phyloP scores from a whole-genome alignment of 148 eudicot genomes.

The Rhododendron simsii region DNA sequence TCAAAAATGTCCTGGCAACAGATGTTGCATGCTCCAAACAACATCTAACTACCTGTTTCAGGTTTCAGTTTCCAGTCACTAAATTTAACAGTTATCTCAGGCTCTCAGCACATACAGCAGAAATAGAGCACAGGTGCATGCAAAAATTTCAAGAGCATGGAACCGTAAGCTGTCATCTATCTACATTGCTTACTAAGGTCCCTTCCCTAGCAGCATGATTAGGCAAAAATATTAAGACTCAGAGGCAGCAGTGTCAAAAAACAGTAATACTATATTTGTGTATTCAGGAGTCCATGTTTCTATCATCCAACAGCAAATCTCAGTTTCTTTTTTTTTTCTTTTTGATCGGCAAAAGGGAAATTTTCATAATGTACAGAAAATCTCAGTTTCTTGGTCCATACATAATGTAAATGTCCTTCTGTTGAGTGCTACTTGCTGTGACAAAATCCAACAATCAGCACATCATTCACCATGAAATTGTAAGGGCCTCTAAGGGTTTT shows the following conservation, averaged over 20 bases:
- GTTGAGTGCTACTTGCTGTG: not conserved
- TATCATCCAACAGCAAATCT: not conserved
- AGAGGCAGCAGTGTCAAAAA: not conserved
- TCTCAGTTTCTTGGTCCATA: not conserved
- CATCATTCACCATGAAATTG: not conserved
- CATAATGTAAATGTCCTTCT: not conserved
- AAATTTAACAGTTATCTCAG: not conserved
- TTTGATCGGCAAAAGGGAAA: too few relatives aligned
- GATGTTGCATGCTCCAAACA: conserved; percentile 88
- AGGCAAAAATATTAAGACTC: not conserved
- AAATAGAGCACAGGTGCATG: not conserved
- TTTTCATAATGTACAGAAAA: too few relatives aligned
- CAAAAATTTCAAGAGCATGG: not conserved
- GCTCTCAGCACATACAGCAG: not conserved
- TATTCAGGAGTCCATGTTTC: not conserved
- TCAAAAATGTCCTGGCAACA: conserved; percentile 74
- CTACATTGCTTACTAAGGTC: not conserved
- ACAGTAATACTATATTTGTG: not conserved
- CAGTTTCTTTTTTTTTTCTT: not conserved
- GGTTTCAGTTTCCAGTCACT: not conserved
- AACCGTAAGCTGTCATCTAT: not conserved
- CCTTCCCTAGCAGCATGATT: not conserved
- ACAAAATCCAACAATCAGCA: not conserved
- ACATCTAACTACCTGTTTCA: conserved; percentile 77
- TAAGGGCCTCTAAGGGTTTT: not conserved